A percentile compares a stretch with the other conserved stretches of the same genome.
Evolutionary conservation across 2,329 filamentous ascomycete genomes (phyloP).

Genomic region (Cordyceps javanica): DNA sequence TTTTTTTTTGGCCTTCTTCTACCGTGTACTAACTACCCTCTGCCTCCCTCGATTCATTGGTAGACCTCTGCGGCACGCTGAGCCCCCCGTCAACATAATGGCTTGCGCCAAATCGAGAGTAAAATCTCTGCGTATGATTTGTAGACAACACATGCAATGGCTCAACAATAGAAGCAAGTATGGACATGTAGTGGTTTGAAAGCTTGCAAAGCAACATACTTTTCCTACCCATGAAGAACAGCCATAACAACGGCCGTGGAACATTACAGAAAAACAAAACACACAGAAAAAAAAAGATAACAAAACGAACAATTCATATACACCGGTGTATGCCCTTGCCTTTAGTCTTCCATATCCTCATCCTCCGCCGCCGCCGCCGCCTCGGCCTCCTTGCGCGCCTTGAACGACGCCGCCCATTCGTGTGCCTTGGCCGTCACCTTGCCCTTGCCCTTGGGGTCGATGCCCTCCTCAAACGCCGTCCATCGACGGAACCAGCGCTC

Average conservation of each 20-base stretch:
- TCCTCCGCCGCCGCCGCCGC: constrained; percentile 25
- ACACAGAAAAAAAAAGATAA: not conserved
- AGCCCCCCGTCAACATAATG: too few relatives aligned
- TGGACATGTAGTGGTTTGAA: not conserved
- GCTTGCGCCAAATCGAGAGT: too few relatives aligned
- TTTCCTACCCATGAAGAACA: constrained; percentile 12
- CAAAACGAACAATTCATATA: constrained; percentile 3
- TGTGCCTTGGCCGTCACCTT: constrained; percentile 65
- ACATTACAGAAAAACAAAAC: not conserved
- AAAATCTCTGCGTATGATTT: not conserved
- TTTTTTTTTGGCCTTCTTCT: too few relatives aligned
- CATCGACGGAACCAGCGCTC: constrained; percentile 88
- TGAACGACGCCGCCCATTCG: constrained; percentile 57
- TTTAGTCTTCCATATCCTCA: constrained; percentile 29
- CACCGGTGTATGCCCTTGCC: constrained; percentile 2
- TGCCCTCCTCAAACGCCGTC: constrained; percentile 78
- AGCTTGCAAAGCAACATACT: not conserved
- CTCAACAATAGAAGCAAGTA: not conserved
- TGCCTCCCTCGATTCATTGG: too few relatives aligned
- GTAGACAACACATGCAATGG: not conserved
- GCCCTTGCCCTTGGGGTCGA: constrained; percentile 61
- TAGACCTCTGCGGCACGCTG: too few relatives aligned
- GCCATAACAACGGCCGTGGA: too few relatives aligned
- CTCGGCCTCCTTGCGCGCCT: constrained; percentile 37
- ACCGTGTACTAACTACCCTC: too few relatives aligned